phyloP scores from a whole-genome alignment of 257 asterid genomes.

The Nicotiana sylvestris region DNA sequence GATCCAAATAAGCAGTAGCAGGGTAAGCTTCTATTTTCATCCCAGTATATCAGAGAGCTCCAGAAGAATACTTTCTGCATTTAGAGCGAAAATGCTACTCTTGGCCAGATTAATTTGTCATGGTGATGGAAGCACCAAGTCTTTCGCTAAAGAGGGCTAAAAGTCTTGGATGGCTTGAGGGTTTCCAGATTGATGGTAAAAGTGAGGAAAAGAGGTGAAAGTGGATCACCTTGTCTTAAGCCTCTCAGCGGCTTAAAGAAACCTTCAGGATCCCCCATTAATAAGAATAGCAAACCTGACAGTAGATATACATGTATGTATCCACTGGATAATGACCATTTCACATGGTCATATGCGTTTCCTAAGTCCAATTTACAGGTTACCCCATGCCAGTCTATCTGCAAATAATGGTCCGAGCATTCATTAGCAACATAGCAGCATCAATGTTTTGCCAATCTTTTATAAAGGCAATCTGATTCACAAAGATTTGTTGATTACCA shows the following conservation, averaged over 20 bases:
- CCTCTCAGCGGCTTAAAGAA: not conserved
- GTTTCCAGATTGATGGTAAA: too few relatives aligned
- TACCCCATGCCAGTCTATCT: not conserved
- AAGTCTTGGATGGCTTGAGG: too few relatives aligned
- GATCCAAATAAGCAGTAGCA: too few relatives aligned
- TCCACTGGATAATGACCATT: not conserved
- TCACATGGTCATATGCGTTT: not conserved
- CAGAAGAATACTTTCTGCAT: not conserved
- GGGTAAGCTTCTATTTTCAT: not conserved
- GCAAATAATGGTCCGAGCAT: not conserved
- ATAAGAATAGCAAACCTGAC: not conserved
- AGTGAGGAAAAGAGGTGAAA: not conserved
- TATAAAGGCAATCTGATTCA: not conserved
- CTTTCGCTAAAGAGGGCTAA: too few relatives aligned
- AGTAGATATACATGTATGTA: not conserved
- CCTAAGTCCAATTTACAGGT: not conserved
- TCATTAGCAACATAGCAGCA: not conserved
- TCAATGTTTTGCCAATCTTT: not conserved
- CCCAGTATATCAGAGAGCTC: not conserved
- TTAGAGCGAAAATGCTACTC: too few relatives aligned
- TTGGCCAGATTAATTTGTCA: not conserved
- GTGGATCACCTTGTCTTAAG: not conserved
- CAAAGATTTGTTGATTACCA: not conserved
- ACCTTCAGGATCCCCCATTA: not conserved
- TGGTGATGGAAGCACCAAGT: too few relatives aligned